A percentile compares a stretch with the other conserved stretches of the same genome.
Evolutionary conservation across 2,329 filamentous ascomycete species (phyloP).

Genomic region (Curvularia sp.): DNA sequence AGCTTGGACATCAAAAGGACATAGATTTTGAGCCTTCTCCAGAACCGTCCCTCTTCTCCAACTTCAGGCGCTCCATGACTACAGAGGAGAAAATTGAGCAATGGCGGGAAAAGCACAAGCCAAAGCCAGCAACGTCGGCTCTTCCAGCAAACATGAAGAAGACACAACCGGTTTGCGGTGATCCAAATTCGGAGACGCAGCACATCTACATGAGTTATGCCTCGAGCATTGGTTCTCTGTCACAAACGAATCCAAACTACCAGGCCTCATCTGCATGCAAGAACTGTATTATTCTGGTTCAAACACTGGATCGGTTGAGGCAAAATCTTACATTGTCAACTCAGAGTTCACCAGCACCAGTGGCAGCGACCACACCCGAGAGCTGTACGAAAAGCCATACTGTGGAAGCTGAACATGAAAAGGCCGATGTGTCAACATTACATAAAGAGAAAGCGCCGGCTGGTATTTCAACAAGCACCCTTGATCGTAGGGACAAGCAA

Average conservation of each 20-base stretch:
- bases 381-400: background rate
- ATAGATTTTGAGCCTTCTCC: constrained; percentile 30
- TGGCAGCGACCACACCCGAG: background rate
- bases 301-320: constrained; percentile 34
- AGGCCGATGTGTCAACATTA: background rate
- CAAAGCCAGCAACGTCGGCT: background rate
- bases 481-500: background rate
- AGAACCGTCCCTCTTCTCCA: constrained; percentile 31
- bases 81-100: constrained; percentile 32
- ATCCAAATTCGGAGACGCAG: constrained; percentile 10
- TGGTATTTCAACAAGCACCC: background rate
- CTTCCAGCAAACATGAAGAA: background rate
- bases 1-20: constrained; percentile 10
- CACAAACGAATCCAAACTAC: background rate
- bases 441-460: background rate
- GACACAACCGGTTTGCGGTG: constrained; percentile 31
- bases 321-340: constrained; percentile 20
- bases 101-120: constrained; percentile 23
- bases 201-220: constrained; percentile 30
- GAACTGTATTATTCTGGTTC: constrained; percentile 36
- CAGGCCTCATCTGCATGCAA: constrained; percentile 21
- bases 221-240: background rate
- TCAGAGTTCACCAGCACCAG: background rate
- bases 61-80: constrained; percentile 36
- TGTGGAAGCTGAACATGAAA: background rate